Evolutionary conservation across 768 basidiomycete genomes (phyloP).

Genomic region (Mycena olivaceomarginata): DNA sequence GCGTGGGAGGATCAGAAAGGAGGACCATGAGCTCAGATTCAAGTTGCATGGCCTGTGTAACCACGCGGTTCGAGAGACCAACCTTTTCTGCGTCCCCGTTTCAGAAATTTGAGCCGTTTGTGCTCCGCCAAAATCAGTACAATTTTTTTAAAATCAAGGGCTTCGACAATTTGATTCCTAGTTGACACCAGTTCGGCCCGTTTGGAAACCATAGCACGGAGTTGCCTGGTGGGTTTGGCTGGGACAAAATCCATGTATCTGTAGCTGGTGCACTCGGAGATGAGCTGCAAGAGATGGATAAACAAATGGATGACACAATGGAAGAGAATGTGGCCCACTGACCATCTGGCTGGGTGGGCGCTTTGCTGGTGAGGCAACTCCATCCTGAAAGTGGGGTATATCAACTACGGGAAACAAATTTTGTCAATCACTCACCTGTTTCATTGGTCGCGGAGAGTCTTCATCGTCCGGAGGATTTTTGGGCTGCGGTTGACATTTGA

Average conservation of each 20-base stretch:
- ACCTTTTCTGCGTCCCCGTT: too few species aligned
- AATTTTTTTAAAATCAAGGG: not conserved
- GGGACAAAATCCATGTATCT: not conserved
- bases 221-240: not conserved
- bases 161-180: not conserved
- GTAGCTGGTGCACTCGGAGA: not conserved
- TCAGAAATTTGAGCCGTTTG: too few species aligned
- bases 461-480: not conserved
- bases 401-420: not conserved
- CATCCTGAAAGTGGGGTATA: slow-evolving; percentile 1
- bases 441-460: not conserved
- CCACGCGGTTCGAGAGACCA: too few species aligned
- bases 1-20: too few species aligned
- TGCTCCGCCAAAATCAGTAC: not conserved
- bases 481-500: not conserved
- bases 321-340: not conserved
- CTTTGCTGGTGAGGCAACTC: not conserved
- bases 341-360: not conserved
- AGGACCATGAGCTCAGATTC: too few species aligned
- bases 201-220: not conserved
- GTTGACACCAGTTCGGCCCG: not conserved
- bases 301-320: not conserved
- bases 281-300: slow-evolving; percentile 1
- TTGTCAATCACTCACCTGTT: not conserved
- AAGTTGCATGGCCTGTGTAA: too few species aligned